Evolutionary conservation across 352 stramenopile genomes (phyloP).

Genomic region (Thalassiosira livingstoniorum): DNA sequence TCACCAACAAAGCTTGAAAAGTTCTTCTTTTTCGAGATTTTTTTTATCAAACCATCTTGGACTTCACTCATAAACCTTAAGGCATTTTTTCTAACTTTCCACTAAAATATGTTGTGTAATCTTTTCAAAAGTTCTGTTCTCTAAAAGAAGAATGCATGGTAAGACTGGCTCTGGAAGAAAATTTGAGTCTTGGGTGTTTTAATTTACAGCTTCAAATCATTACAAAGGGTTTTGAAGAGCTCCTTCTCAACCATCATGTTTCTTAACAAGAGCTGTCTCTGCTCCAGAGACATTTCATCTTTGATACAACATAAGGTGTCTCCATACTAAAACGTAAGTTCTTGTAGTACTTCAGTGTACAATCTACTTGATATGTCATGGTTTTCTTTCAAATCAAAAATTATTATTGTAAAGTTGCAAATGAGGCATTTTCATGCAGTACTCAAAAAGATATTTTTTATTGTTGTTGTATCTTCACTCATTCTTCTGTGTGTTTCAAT

Average conservation of each 20-base stretch:
- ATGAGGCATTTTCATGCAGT: background rate
- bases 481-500: background rate
- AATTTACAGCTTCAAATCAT: background rate
- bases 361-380: background rate
- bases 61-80: background rate
- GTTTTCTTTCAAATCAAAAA: background rate
- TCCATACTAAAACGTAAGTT: background rate
- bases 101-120: background rate
- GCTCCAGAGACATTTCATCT: too few species aligned
- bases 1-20: background rate
- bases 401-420: background rate
- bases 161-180: background rate
- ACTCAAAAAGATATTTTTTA: background rate
- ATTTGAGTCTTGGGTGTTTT: background rate
- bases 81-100: background rate
- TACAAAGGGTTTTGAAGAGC: too few species aligned
- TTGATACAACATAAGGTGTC: too few species aligned
- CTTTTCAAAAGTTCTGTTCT: constrained; percentile 12
- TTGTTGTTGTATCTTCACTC: background rate
- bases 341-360: background rate
- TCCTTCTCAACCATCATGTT: too few species aligned
- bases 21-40: background rate
- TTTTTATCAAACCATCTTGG: background rate
- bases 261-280: too few species aligned
- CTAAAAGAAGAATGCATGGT: background rate